Conservation (phyloP, 169 alveolate genomes). For the Plasmodium gallinaceum region DNA sequence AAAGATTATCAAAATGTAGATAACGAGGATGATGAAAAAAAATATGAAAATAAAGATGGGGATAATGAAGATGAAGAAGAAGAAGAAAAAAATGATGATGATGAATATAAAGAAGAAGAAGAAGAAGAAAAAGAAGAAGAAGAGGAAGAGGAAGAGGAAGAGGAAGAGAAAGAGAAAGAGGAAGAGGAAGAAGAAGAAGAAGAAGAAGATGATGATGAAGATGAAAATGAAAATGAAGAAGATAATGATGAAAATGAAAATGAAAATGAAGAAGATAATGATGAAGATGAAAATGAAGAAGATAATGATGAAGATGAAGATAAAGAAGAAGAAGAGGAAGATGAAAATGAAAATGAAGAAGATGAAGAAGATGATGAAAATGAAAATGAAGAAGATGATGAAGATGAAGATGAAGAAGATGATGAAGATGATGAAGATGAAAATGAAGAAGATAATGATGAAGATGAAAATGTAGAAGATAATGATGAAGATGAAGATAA, state of each 20-base stretch:
- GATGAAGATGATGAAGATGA: too few species aligned
- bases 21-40: neutral
- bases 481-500: neutral
- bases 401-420: neutral
- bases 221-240: neutral
- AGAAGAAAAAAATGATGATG: slow-evolving; percentile 3
- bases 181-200: neutral
- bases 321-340: neutral
- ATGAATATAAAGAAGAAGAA: neutral
- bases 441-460: too few species aligned
- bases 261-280: neutral
- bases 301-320: slow-evolving; percentile 7
- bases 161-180: neutral
- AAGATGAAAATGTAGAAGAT: neutral
- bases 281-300: slow-evolving; percentile 3
- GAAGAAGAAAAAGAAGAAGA: neutral
- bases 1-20: neutral
- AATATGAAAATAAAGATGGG: neutral
- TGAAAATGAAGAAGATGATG: slow-evolving; percentile 3
- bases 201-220: neutral
- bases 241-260: neutral
- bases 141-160: neutral
- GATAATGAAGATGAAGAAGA: slow-evolving; percentile 4
- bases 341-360: neutral
- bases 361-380: neutral